Evolutionary conservation across 2,329 filamentous ascomycete genomes (phyloP).

Genomic region (Colletotrichum destructivum): DNA sequence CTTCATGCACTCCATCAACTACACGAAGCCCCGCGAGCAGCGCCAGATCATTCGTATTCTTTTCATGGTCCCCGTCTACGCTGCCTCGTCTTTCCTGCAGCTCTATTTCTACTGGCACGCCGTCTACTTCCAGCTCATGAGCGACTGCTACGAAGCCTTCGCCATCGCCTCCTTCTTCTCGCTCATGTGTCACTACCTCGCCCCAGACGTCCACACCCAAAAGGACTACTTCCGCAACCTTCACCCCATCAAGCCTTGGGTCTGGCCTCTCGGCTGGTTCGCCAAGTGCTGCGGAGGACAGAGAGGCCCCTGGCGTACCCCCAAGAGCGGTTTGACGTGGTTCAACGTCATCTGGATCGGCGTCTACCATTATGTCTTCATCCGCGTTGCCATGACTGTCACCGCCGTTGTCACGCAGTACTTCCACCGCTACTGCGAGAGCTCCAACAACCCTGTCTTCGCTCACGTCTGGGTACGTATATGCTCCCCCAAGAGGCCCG

Average conservation of each 20-base stretch:
- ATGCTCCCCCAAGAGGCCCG: slow-evolving; percentile 10
- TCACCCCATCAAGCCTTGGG: slow-evolving; percentile 78
- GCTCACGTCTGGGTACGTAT: slow-evolving; percentile 83
- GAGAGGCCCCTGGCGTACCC: slow-evolving; percentile 79
- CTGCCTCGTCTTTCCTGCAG: slow-evolving; percentile 80
- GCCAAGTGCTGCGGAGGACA: slow-evolving; percentile 79
- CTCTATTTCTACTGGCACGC: slow-evolving; percentile 82
- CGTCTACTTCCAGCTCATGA: slow-evolving; percentile 85
- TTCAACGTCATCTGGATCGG: slow-evolving; percentile 90
- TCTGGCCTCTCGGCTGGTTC: slow-evolving; percentile 80
- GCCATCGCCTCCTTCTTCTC: slow-evolving; percentile 91
- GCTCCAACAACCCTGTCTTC: slow-evolving; percentile 82
- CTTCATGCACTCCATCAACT: slow-evolving; percentile 72
- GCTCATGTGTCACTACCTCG: slow-evolving; percentile 85
- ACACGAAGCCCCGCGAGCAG: slow-evolving; percentile 73
- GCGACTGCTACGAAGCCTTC: slow-evolving; percentile 91
- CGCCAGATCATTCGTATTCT: slow-evolving; percentile 87
- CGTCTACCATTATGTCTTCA: slow-evolving; percentile 89
- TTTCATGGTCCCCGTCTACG: slow-evolving; percentile 89
- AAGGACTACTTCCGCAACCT: slow-evolving; percentile 85
- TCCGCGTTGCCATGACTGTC: slow-evolving; percentile 84
- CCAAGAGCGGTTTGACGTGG: slow-evolving; percentile 87
- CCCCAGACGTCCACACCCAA: slow-evolving; percentile 82
- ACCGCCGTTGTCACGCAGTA: slow-evolving; percentile 82
- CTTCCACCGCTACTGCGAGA: slow-evolving; percentile 81